Evolutionary conservation across 768 basidiomycete genomes (phyloP), one percentile per base, ranked within the genome.

Genomic region (Phaeotremella fagi): DNA sequence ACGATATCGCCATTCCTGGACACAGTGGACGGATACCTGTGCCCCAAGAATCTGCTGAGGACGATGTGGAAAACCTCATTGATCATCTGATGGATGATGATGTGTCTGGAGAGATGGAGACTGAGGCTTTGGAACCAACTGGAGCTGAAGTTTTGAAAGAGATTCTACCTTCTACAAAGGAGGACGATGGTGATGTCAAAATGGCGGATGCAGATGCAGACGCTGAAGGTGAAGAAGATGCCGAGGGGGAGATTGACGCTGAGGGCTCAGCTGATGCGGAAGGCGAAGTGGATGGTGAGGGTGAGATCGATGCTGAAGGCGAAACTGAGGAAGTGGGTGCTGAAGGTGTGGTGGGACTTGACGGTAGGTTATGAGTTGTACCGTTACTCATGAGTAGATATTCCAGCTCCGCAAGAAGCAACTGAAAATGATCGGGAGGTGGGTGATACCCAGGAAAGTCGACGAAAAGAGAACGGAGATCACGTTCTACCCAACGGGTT

Each of bases 121-220:
- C 11, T 7, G 38, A 41, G 18, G 23, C 18, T 22, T 11, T 38
- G 41, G 44, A 51, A 16, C 22, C 25, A 29, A 50, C 22, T 20
- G 60, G 55, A 3, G 57, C 53, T 15, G 50, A 55, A 12, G 57
- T 64, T 28, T 46, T 59, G 46, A 49, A 56, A 1, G 48, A 46
- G 1, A 15, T 84, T 85, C 33, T 83, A 81, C 65, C 81, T 83
- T 31, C 79, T 81, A 83, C 60, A 29, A 52, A 59, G 16, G 48
- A 54, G 27, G 52, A 28, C n/a, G 57, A 54, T 11, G 50, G 35
- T 14, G 31, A 57, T 12, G 57, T 41, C 14, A 52, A 62, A 27
- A 51, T 28, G 20, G 37, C 16, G 14, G 58, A 55, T n/a, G 54
- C 51, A 20, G 50, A 54, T 12, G 53, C 18, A 44, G 48, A 64